Evolutionary conservation across 164 flowering plant genomes (phyloP), one percentile per base, ranked within the genome.

Genomic region (Chimonanthus praecox): DNA sequence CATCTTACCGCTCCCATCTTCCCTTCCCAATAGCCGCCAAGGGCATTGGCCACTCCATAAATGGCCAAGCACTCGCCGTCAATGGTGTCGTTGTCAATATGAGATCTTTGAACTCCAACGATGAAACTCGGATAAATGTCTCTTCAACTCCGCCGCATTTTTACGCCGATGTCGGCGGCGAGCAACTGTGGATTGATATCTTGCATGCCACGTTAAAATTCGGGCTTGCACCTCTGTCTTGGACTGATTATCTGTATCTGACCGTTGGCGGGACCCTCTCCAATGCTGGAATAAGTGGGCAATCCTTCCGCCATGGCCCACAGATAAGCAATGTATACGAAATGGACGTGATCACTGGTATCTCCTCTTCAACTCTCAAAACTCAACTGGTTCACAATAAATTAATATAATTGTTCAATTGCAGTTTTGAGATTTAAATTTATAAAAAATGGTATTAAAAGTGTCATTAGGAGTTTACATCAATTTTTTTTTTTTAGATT

Each of bases 261-360:
- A 88, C 89, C 1, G 95, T 94, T 10, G 99, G 98, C 5, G 99
- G 99, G 10, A 94, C 99, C 11, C 87, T 94, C 4, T 92, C 98
- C 3, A 92, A 92, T 70, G 98, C 88, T 7, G 98, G 98, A n/a
- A 88, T 90, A 6, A 86, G 98, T 49, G 98, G 98, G 9, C 97
- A 92, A 63, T 70, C 89, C 0, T 93, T 90, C 67, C 82, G 82
- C 0, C 81, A 86, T 78, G 99, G 99, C 11, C 99, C 99, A 75
- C 97, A 92, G 82, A 91, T 94, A 66, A 84, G 80, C 82, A 92
- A 90, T 74, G 98, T 94, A 4, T 70, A 74, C 64, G 95, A 94
- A 73, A 62, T 94, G 88, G 98, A 91, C 70, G 94, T 94, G 43
- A 71, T 90, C 47, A 90, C 92, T n/a, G 95, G 95, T 90, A 6